Evolutionary conservation across 2,329 filamentous ascomycete species (phyloP).

Genomic region (Microdochium bolleyi): DNA sequence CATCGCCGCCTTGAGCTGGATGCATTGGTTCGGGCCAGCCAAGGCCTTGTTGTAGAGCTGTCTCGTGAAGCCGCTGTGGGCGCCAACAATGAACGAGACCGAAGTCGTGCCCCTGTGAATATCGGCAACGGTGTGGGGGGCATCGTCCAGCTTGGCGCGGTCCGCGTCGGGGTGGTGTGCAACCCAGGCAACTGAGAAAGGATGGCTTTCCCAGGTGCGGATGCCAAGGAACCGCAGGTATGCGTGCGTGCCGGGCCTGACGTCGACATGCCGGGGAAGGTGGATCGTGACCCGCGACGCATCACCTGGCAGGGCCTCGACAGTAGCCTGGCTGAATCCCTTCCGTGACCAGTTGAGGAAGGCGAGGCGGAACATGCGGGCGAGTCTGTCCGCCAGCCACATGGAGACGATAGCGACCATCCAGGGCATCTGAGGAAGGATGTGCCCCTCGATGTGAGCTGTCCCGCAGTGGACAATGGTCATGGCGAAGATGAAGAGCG

Average conservation of each 20-base stretch:
- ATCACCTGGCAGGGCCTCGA: conserved; percentile 64
- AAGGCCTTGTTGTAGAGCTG: conserved; percentile 66
- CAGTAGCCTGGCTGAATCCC: conserved; percentile 54
- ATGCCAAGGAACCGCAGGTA: conserved; percentile 65
- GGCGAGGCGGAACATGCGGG: conserved; percentile 53
- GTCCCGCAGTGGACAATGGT: conserved; percentile 73
- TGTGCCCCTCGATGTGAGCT: conserved; percentile 55
- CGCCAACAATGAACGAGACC: conserved; percentile 78
- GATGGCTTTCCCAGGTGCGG: conserved; percentile 65
- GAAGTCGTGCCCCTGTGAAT: conserved; percentile 31
- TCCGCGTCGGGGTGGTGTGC: conserved; percentile 40
- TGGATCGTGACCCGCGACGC: conserved; percentile 62
- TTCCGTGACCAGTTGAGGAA: conserved; percentile 57
- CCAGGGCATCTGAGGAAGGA: conserved; percentile 62
- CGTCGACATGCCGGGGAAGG: conserved; percentile 56
- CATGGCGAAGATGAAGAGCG: conserved; percentile 57
- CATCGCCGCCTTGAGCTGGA: conserved; percentile 64
- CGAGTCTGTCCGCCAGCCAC: conserved; percentile 66
- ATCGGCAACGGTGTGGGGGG: conserved; percentile 14
- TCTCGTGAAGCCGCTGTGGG: conserved; percentile 82
- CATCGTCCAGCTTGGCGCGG: conserved; percentile 28
- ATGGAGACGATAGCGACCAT: conserved; percentile 66
- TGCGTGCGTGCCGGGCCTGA: conserved; percentile 65
- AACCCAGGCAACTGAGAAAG: conserved; percentile 73
- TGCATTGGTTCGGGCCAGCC: conserved; percentile 37